Percentiles rank a stretch among this genome's conserved stretches.
Conservation (phyloP, 1,284 basidiomycete genomes). For the Microbotryum intermedium region DNA sequence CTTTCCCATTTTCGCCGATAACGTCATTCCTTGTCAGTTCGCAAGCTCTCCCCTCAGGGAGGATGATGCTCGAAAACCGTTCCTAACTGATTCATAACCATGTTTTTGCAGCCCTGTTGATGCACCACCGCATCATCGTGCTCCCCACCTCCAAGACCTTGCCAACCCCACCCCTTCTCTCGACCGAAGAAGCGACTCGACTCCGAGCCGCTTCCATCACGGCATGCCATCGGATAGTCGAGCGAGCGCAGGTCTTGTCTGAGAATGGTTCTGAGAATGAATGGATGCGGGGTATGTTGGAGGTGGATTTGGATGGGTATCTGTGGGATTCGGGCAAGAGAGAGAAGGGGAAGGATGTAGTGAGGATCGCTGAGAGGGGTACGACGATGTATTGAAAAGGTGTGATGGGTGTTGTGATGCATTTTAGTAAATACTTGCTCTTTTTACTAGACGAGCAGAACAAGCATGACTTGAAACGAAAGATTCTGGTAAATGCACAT, state of each 20-base stretch:
- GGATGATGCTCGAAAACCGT: background rate
- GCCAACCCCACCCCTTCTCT: background rate
- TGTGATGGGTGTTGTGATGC: background rate
- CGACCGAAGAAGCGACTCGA: slow-evolving; percentile 47
- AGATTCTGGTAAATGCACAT: too few relatives aligned
- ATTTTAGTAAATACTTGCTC: background rate
- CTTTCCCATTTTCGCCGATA: slow-evolving; percentile 72
- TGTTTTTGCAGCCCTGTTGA: slow-evolving; percentile 5
- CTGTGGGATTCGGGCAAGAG: slow-evolving; percentile 8
- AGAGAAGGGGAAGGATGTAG: slow-evolving; percentile 3
- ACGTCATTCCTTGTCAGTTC: slow-evolving; percentile 55
- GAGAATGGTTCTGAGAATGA: slow-evolving; percentile 24
- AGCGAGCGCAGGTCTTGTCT: slow-evolving; percentile 46
- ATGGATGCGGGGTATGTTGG: slow-evolving; percentile 21
- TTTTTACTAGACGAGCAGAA: too few relatives aligned
- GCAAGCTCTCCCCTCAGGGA: background rate
- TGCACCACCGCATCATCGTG: slow-evolving; percentile 10
- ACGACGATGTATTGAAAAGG: slow-evolving; percentile 18
- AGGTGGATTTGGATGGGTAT: slow-evolving; percentile 8
- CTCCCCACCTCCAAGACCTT: background rate
- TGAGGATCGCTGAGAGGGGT: slow-evolving; percentile 11
- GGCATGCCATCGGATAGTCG: slow-evolving; percentile 60
- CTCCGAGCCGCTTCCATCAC: slow-evolving; percentile 69
- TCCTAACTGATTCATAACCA: background rate
- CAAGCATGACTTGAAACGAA: too few relatives aligned